Base-by-base conservation (phyloP, 192 early-diverging fungal species). In the Entomortierella beljakovae region DNA sequence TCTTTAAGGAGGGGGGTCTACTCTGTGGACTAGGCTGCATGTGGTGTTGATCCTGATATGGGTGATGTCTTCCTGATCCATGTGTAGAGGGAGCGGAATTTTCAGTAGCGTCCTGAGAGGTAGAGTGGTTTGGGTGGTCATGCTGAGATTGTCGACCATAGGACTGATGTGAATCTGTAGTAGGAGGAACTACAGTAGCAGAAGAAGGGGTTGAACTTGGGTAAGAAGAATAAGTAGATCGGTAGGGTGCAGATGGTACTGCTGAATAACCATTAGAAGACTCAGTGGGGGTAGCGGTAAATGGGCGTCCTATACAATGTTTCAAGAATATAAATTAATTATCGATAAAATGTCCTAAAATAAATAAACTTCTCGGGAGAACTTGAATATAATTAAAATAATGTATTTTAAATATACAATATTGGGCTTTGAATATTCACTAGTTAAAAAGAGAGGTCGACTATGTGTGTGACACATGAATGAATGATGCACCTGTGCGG, bases 1-100 rank as follows among this genome's bases (percentile, higher is more conserved):
- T 71, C 54, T 56, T 71, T 61, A 62, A 61, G 15, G 70, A 62
- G 1, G 70, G 53, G 22, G 70, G 70, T 57, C 70, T 35, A 13
- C 54, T 22, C 42, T 56, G 60, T 13, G 70, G 70, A 51, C 40
- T 64, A 5, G 61, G 54, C 16, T 52, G 60, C 59, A 71, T 35
- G 2, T 53, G 43, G 2, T 33, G 11, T 2, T 60, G 40, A 31
- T 57, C 53, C 43, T 65, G 51, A 50, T 65, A 68, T 6, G 65
- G 43, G 16, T 57, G 65, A 28, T 50, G 64, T 31, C 50, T 57
- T 28, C 6, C n/a, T 15, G 59, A 46, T 31, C 61, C 40, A 25
- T 60, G 58, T 51, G 49, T 48, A 25, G 48, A 31, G 20, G 60
- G 5, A 31, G 22, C 2, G 32, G 60, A 22, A n/a, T n/a, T n/a